Percentiles rank a stretch among this genome's conserved stretches.
Evolutionary conservation across 306 rosid genomes (phyloP).

Genomic region (Malus orientalis): DNA sequence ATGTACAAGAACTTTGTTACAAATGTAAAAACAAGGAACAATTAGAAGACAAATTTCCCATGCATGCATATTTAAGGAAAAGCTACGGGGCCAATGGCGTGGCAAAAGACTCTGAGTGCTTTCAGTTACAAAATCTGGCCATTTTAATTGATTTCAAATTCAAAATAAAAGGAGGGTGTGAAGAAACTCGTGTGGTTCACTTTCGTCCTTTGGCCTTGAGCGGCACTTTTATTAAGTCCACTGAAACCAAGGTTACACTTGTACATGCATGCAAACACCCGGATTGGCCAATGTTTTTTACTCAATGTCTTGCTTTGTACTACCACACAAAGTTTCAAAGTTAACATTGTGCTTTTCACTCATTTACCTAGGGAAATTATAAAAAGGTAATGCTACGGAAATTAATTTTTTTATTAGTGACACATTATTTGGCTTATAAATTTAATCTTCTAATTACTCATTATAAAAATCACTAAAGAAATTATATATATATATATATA

Average conservation of each 20-base stretch:
- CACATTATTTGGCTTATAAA: no score
- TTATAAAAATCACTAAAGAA: no score
- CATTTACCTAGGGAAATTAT: background rate
- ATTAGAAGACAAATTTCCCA: background rate
- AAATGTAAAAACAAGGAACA: background rate
- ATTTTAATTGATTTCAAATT: background rate
- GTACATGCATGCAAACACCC: background rate
- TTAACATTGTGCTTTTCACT: background rate
- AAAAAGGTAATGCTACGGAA: no score
- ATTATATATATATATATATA: no score
- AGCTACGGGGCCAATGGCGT: background rate
- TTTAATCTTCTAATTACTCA: no score
- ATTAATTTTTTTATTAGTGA: no score
- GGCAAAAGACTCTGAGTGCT: background rate
- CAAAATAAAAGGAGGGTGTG: background rate
- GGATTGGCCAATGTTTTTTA: background rate
- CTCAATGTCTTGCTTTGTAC: background rate
- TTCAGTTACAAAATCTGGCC: background rate
- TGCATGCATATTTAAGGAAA: background rate
- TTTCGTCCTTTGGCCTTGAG: background rate
- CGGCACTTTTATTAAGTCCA: background rate
- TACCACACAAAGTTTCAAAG: background rate
- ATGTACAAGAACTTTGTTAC: background rate
- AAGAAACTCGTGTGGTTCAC: background rate
- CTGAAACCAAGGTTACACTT: background rate